Evolutionary conservation across 345 rosid genomes (phyloP).

Genomic region (Sonneratia alba): DNA sequence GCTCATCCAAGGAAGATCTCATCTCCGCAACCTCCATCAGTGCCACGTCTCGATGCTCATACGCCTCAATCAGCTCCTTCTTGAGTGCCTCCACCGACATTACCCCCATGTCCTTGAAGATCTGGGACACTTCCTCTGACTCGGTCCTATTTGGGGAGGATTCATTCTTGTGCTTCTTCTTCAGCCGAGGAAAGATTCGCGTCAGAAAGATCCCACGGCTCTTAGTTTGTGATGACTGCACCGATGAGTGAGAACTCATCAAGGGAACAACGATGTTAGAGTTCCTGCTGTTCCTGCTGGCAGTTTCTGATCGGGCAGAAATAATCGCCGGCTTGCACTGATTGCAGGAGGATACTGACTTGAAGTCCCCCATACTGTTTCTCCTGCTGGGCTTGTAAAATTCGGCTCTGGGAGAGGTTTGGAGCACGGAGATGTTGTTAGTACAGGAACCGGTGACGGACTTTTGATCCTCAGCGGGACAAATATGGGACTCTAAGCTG

Average conservation of each 20-base stretch:
- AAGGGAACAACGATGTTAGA: conserved; percentile 70
- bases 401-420: conserved; percentile 36
- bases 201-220: conserved; percentile 52
- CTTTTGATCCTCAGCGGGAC: conserved; percentile 48
- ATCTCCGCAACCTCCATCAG: conserved; percentile 60
- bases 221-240: conserved; percentile 54
- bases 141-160: conserved; percentile 57
- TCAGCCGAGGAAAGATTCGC: conserved; percentile 71
- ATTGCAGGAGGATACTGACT: conserved; percentile 63
- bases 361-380: conserved; percentile 50
- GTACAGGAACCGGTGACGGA: conserved; percentile 35
- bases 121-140: conserved; percentile 69
- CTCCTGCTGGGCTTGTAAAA: conserved; percentile 37
- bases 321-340: conserved; percentile 48
- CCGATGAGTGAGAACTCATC: conserved; percentile 53
- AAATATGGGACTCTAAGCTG: conserved; percentile 34
- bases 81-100: conserved; percentile 55
- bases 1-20: conserved; percentile 66
- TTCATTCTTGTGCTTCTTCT: conserved; percentile 60
- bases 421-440: conserved; percentile 27
- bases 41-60: conserved; percentile 66
- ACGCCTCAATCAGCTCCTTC: conserved; percentile 70
- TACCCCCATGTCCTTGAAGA: conserved; percentile 45
- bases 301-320: conserved; percentile 26
- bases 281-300: conserved; percentile 30